Evolutionary conservation across 2,329 filamentous ascomycete genomes (phyloP).

Genomic region (Didymella exigua): DNA sequence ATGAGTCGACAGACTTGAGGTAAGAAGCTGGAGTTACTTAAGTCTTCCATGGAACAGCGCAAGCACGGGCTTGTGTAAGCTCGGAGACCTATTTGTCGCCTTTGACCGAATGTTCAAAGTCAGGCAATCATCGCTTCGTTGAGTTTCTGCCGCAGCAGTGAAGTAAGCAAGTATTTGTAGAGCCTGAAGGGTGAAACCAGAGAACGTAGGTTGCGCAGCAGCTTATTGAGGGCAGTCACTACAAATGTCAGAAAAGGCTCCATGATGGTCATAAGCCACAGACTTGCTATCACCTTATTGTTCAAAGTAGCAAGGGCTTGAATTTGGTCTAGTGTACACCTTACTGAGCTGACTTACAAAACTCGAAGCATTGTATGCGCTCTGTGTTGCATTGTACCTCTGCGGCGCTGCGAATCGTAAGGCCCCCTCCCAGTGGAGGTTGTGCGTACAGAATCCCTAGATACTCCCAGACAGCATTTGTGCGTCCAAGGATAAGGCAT

Average conservation of each 20-base stretch:
- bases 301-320: background rate
- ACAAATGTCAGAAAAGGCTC: slow-evolving; percentile 5
- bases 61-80: slow-evolving; percentile 45
- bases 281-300: slow-evolving; percentile 19
- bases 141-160: slow-evolving; percentile 25
- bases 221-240: slow-evolving; percentile 32
- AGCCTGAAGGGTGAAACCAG: slow-evolving; percentile 32
- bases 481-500: slow-evolving; percentile 34
- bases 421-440: slow-evolving; percentile 37
- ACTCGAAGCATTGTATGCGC: slow-evolving; percentile 13
- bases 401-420: slow-evolving; percentile 39
- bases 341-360: slow-evolving; percentile 16
- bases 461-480: slow-evolving; percentile 36
- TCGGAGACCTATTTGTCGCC: slow-evolving; percentile 18
- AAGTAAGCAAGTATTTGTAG: slow-evolving; percentile 22
- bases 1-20: background rate
- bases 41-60: slow-evolving; percentile 52
- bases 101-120: slow-evolving; percentile 44
- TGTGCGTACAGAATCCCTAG: slow-evolving; percentile 44
- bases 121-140: slow-evolving; percentile 39
- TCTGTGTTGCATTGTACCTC: slow-evolving; percentile 16
- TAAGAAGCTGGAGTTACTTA: slow-evolving; percentile 19
- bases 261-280: background rate
- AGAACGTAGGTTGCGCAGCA: slow-evolving; percentile 23
- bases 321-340: background rate